Percentiles rank a stretch among this genome's conserved stretches.
Evolutionary conservation across 345 rosid species (phyloP).

Genomic region (Capsella bursapastoris): DNA sequence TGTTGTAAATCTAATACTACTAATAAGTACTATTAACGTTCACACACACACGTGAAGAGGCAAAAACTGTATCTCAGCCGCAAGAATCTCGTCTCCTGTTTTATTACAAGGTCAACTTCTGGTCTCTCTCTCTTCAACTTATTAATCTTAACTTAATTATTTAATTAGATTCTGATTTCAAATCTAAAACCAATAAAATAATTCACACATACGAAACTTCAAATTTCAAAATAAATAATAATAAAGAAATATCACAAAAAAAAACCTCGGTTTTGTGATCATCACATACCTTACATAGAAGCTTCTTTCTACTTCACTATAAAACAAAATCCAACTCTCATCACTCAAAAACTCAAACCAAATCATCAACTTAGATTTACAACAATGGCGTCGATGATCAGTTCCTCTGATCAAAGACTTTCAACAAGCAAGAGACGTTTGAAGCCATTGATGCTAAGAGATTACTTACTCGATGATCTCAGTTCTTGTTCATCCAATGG

Average conservation of each 20-base stretch:
- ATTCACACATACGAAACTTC: slow-evolving; percentile 25
- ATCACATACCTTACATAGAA: slow-evolving; percentile 40
- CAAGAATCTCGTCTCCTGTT: slow-evolving; percentile 46
- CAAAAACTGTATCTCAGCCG: slow-evolving; percentile 43
- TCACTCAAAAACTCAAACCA: slow-evolving; percentile 14
- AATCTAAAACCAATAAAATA: slow-evolving; percentile 38
- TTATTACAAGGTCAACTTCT: slow-evolving; percentile 51
- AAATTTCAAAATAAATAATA: slow-evolving; percentile 30
- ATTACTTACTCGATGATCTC: slow-evolving; percentile 73
- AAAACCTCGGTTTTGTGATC: slow-evolving; percentile 41
- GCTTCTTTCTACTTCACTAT: slow-evolving; percentile 44
- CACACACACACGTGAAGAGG: slow-evolving; percentile 48
- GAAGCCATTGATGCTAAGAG: slow-evolving; percentile 71
- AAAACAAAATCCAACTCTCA: not conserved
- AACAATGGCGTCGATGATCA: slow-evolving; percentile 43
- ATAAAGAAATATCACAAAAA: not conserved
- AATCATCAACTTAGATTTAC: not conserved
- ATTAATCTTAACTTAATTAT: slow-evolving; percentile 18
- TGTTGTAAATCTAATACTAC: slow-evolving; percentile 26
- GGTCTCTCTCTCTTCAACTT: slow-evolving; percentile 41
- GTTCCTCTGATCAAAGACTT: slow-evolving; percentile 41
- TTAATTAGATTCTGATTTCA: slow-evolving; percentile 43
- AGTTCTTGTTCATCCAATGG: slow-evolving; percentile 92
- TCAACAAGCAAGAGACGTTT: slow-evolving; percentile 45
- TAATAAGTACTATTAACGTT: slow-evolving; percentile 45